These are phyloP conservation scores for Pelargonium fulgidum DNA, from an alignment of 441 rosid species.

Conservation along the genomic window DNA sequence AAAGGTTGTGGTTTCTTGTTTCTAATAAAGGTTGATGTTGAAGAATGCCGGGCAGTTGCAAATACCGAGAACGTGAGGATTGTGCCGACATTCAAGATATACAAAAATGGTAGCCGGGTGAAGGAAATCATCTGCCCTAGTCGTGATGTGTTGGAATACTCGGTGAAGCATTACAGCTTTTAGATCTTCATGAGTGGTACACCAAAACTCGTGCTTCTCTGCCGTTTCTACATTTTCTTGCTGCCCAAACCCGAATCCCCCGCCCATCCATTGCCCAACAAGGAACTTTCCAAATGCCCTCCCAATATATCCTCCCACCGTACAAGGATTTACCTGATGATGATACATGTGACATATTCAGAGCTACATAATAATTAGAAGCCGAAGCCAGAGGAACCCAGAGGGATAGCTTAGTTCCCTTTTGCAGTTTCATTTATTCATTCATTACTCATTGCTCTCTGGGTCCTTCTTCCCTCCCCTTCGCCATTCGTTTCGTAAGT, in stretches of 20 bases:
- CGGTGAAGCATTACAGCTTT: constrained; percentile 22
- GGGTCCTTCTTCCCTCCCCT: constrained; percentile 27
- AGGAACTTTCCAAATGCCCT: too few species aligned
- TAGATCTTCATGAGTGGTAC: too few species aligned
- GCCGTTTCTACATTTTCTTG: too few species aligned
- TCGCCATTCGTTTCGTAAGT: constrained; percentile 5
- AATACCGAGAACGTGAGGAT: constrained; percentile 36
- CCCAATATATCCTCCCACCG: too few species aligned
- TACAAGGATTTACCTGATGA: too few species aligned
- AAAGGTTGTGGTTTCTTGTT: neutral
- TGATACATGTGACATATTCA: too few species aligned
- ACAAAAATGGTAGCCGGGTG: constrained; percentile 40
- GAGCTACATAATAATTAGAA: too few species aligned
- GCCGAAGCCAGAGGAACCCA: constrained; percentile 41
- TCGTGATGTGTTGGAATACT: constrained; percentile 38
- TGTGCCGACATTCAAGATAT: constrained; percentile 45
- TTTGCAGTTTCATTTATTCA: constrained; percentile 47
- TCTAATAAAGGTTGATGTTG: constrained; percentile 37
- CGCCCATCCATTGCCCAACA: too few species aligned
- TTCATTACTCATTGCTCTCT: constrained; percentile 48
- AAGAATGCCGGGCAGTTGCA: constrained; percentile 40
- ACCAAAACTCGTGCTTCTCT: too few species aligned
- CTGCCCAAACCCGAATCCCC: too few species aligned
- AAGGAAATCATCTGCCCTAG: constrained; percentile 50
- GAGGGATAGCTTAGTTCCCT: constrained; percentile 55